phyloP scores from a whole-genome alignment of 345 rosid genomes.

The Boechera stricta region DNA sequence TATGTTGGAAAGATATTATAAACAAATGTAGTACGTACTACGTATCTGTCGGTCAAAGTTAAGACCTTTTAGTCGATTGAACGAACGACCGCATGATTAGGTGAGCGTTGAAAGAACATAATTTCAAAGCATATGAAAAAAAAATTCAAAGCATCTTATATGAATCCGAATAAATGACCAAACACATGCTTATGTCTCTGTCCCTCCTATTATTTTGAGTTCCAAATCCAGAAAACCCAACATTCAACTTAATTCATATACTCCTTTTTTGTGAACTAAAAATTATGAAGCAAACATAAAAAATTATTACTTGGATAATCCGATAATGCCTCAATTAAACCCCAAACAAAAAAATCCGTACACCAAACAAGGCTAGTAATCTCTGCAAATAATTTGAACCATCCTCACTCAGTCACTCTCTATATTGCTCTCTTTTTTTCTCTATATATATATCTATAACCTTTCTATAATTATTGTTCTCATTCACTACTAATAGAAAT shows the following conservation, averaged over 20 bases:
- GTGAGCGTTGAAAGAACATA: constrained; percentile 32
- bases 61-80: constrained; percentile 21
- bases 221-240: constrained; percentile 15
- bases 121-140: constrained; percentile 9
- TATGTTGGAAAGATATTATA: no score
- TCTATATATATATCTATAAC: constrained; percentile 4
- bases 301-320: not conserved
- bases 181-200: constrained; percentile 34
- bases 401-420: constrained; percentile 22
- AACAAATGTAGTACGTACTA: not conserved
- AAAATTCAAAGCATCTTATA: constrained; percentile 14
- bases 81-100: constrained; percentile 35
- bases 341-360: constrained; percentile 21
- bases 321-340: constrained; percentile 23
- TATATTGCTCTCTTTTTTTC: constrained; percentile 10
- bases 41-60: constrained; percentile 31
- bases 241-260: not conserved
- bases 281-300: not conserved
- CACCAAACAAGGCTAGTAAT: constrained; percentile 13
- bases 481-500: constrained; percentile 27
- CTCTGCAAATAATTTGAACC: constrained; percentile 29
- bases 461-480: constrained; percentile 40
- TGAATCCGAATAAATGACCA: constrained; percentile 28
- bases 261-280: not conserved
- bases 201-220: constrained; percentile 1